Conservation (phyloP, 441 rosid genomes). For the Erodium texanum region DNA sequence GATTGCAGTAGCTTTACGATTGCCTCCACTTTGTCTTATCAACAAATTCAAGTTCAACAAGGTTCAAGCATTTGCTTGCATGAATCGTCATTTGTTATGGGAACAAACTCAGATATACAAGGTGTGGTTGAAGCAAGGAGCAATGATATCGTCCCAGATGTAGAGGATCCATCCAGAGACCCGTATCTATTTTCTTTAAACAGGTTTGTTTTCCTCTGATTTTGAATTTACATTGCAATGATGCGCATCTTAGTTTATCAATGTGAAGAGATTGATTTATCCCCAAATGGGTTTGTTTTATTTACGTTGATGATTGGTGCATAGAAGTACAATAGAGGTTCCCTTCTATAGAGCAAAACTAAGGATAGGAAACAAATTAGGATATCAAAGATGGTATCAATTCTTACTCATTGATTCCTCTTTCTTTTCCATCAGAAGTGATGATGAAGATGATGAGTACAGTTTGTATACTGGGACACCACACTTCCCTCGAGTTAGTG, state of each 20-base stretch:
- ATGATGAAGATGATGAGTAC: conserved; percentile 1
- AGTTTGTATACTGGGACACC: neutral
- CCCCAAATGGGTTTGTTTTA: too few species aligned
- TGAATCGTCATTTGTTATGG: conserved; percentile 34
- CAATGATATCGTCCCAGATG: conserved; percentile 32
- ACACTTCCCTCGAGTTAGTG: neutral
- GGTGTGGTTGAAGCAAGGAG: conserved; percentile 29
- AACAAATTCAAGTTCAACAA: conserved; percentile 14
- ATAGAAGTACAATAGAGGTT: too few species aligned
- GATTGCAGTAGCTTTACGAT: conserved; percentile 49
- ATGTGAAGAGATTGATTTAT: too few species aligned
- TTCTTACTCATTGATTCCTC: neutral
- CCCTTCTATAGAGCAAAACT: too few species aligned
- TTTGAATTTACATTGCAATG: too few species aligned
- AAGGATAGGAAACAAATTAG: neutral
- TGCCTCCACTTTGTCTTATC: conserved; percentile 49
- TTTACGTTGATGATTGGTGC: too few species aligned
- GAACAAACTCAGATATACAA: conserved; percentile 35
- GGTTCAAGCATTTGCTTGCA: conserved; percentile 39
- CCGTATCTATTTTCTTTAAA: conserved; percentile 34
- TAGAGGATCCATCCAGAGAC: conserved; percentile 35
- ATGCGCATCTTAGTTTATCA: too few species aligned
- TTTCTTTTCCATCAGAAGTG: neutral
- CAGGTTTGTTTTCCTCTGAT: conserved; percentile 37
- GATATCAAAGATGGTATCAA: neutral